Base-by-base conservation (phyloP, 208 protist species). In the Trypanosoma rangeli region DNA sequence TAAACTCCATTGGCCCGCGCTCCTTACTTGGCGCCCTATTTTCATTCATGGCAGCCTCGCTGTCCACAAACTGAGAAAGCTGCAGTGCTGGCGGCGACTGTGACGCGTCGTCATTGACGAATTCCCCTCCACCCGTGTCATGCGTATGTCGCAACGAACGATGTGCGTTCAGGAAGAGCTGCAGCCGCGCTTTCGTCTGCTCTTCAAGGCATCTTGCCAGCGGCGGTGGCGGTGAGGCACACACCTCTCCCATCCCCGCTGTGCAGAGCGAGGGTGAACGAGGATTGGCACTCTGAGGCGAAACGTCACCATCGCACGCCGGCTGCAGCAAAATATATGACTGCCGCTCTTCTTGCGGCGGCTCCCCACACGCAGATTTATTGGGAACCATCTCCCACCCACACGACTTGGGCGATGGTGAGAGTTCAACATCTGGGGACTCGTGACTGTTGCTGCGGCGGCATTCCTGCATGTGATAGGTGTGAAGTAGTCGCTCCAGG, bases 191-290 rank as follows among this genome's bases (percentile, higher is more conserved):
- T 33, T 64, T 20, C 39, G 7, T 39, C 31, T 35, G 35, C 8
- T 50, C 13, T 39, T 52, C 33, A 20, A 64, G 24, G 29, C 58
- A 64, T 33, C 42, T 55, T 42, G 56, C 67, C 12, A 72, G 31
- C 48, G 67, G 67, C 31, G 57, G 67, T 26, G 67, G 67, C 13
- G 67, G 33, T 5, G 50, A 49, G 16, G 28, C 33, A 20, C 37
- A 42, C 37, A 53, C 20, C 24, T 28, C 5, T 46, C n/a, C 16
- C 16, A 20, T 42, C 4, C 8, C 48, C 42, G 7, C 20, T n/a
- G 39, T 15, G 22, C 42, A 64, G 31, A 50, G 24, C 24, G 58
- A 64, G 13, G 67, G 67, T 20, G 67, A 72, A 18, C 67, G 56
- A n/a, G 39, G 58, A 46, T 29, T 64, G 9, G 31, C 67, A 26